phyloP scores from a whole-genome alignment of 83 land plant species.

The Diphasiastrum complanatum region DNA sequence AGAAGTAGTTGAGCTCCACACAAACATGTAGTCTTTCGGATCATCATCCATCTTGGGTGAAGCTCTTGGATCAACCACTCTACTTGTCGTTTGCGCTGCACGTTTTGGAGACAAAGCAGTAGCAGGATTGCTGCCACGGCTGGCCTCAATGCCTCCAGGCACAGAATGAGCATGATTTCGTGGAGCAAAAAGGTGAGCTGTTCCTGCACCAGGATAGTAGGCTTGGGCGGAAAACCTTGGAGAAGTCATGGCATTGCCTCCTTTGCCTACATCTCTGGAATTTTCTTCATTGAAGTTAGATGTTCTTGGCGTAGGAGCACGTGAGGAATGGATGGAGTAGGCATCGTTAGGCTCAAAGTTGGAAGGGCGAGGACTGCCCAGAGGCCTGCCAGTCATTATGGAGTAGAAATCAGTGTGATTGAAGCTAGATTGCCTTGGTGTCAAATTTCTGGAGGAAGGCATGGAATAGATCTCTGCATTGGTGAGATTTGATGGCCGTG shows the following conservation, averaged over 20 bases:
- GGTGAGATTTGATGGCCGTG: slow-evolving; percentile 61
- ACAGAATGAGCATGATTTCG: background rate
- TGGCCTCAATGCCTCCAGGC: background rate
- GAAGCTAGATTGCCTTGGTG: slow-evolving; percentile 65
- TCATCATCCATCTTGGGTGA: slow-evolving; percentile 27
- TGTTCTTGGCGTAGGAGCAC: slow-evolving; percentile 54
- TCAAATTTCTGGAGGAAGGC: slow-evolving; percentile 63
- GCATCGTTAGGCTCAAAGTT: slow-evolving; percentile 45
- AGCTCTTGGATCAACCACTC: background rate
- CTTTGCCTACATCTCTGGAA: background rate
- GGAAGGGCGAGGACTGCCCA: slow-evolving; percentile 38
- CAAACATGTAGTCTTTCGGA: slow-evolving; percentile 70
- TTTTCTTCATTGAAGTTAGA: slow-evolving; percentile 59
- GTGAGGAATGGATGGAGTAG: slow-evolving; percentile 47
- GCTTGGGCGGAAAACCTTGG: slow-evolving; percentile 18
- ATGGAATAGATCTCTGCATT: slow-evolving; percentile 67
- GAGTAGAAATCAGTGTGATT: slow-evolving; percentile 62
- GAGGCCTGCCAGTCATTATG: slow-evolving; percentile 40
- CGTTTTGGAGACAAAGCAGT: background rate
- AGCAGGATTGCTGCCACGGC: background rate
- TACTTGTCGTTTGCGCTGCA: slow-evolving; percentile 11
- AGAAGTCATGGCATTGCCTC: slow-evolving; percentile 6
- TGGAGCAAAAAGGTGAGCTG: slow-evolving; percentile 7
- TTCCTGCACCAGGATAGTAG: slow-evolving; percentile 27
- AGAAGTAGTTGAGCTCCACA: slow-evolving; percentile 77